Evolutionary conservation across 2,329 filamentous ascomycete genomes (phyloP).

Genomic region (Basipetospora chlamydospora): DNA sequence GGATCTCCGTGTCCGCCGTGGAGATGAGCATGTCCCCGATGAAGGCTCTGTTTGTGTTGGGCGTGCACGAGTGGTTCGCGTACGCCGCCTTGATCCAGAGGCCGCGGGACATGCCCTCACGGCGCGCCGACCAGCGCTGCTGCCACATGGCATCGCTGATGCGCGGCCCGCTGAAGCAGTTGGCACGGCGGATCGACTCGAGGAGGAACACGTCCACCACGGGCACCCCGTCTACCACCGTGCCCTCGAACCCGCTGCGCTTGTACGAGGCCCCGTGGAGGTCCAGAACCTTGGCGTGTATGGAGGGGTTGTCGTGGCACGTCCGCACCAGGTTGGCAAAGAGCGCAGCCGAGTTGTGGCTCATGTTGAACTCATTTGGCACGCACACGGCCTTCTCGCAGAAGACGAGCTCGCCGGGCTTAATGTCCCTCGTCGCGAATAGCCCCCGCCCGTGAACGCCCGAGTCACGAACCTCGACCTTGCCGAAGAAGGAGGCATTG

Average conservation of each 20-base stretch:
- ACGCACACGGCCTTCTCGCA: conserved; percentile 25
- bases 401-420: conserved; percentile 24
- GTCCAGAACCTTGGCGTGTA: conserved; percentile 18
- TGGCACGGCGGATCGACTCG: conserved; percentile 25
- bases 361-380: conserved; percentile 25
- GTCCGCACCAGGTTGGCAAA: conserved; percentile 25
- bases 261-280: conserved; percentile 21
- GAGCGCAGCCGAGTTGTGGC: conserved; percentile 25
- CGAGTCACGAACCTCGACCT: conserved; percentile 18
- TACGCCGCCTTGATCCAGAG: conserved; percentile 23
- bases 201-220: conserved; percentile 24
- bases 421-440: conserved; percentile 23
- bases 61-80: conserved; percentile 27
- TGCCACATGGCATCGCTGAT: conserved; percentile 9
- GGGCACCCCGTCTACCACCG: conserved; percentile 18
- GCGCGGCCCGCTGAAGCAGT: conserved; percentile 22
- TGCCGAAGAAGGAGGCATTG: conserved; percentile 18
- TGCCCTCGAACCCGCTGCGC: conserved; percentile 16
- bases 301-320: conserved; percentile 23
- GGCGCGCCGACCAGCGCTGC: conserved; percentile 1
- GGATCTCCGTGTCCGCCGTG: conserved; percentile 22
- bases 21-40: conserved; percentile 29
- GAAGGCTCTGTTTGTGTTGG: conserved; percentile 22
- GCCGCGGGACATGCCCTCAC: conserved; percentile 12
- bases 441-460: conserved; percentile 23